Base-by-base conservation (phyloP, 2,329 filamentous ascomycete genomes). In the Colletotrichum karsti region DNA sequence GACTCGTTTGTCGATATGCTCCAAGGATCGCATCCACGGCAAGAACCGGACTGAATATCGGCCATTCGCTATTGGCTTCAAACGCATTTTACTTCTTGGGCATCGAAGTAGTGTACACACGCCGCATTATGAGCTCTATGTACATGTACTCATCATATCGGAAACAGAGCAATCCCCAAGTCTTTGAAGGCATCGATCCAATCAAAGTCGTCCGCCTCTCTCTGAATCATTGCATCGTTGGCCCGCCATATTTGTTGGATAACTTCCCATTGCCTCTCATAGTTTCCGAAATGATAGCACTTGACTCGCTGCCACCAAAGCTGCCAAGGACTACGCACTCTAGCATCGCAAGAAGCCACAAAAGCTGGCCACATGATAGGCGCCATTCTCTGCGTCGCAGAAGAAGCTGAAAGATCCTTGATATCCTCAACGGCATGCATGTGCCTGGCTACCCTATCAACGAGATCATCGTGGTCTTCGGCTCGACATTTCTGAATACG, bases 361-460 rank as follows among this genome's bases (percentile, higher is more conserved):
- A 63, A 63, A 0, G 59, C 48, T 3, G 59, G 59, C 59, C 59
- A 63, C 59, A 55, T 63, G 8, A 63, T 63, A 3, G 59, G 59
- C 0, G 59, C 59, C 50, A 46, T 63, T 2, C 26, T 55, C 28
- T 56, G 24, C 7, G 37, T 46, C 1, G 37, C 22, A 1, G n/a
- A 22, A 4, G 35, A 44, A 5, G 28, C 20, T 20, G 59, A 56
- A 7, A 28, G 24, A 12, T 35, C 39, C n/a, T 63, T 63, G 18
- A 63, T 56, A 3, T 63, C 59, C 50, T 63, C 59, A 2, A 63
- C 59, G 2, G 28, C 37, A 24, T 63, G 59, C 59, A 63, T 63
- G 2, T 63, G 50, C 8, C 56, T 50, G 3, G 59, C 59, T 22
- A 63, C 37, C 20, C n/a, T 35, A 8, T 26, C 48, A 1, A 46